Conservation (phyloP, 176 grass and related monocot genomes). For the Sorghum bicolor region DNA sequence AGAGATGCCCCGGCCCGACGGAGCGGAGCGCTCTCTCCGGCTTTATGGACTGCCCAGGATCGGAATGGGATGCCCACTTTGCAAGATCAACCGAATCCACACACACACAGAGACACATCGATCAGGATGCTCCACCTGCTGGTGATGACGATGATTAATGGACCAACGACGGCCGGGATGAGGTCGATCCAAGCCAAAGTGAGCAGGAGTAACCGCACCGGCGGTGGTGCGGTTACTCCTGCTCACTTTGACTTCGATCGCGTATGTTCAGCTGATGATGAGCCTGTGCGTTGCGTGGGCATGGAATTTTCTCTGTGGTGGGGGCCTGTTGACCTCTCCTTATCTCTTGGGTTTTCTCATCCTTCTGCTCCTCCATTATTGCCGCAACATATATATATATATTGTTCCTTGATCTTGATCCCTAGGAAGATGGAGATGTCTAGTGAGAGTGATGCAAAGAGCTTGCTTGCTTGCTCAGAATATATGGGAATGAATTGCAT, state of each 20-base stretch:
- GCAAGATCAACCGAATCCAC: constrained; percentile 20
- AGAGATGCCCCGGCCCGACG: background rate
- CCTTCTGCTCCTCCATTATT: constrained; percentile 39
- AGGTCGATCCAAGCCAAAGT: too few species aligned
- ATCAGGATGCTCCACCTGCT: background rate
- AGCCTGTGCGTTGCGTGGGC: constrained; percentile 3
- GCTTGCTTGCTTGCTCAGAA: background rate
- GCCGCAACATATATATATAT: constrained; percentile 28
- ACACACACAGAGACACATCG: background rate
- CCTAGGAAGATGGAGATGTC: constrained; percentile 20
- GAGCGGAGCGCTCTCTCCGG: background rate
- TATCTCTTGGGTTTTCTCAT: background rate
- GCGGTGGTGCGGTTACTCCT: background rate
- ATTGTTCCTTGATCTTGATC: constrained; percentile 38
- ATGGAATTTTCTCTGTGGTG: constrained; percentile 25
- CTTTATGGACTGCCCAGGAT: constrained; percentile 22
- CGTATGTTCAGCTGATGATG: background rate
- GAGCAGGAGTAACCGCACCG: too few species aligned
- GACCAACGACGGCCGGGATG: background rate
- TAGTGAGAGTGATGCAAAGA: constrained; percentile 2
- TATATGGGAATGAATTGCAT: constrained; percentile 1
- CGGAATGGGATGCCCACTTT: constrained; percentile 45
- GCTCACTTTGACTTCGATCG: background rate
- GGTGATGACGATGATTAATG: background rate
- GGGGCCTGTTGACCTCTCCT: constrained; percentile 33